phyloP scores from a whole-genome alignment of 176 grass and related monocot species.

The Musa acuminata region DNA sequence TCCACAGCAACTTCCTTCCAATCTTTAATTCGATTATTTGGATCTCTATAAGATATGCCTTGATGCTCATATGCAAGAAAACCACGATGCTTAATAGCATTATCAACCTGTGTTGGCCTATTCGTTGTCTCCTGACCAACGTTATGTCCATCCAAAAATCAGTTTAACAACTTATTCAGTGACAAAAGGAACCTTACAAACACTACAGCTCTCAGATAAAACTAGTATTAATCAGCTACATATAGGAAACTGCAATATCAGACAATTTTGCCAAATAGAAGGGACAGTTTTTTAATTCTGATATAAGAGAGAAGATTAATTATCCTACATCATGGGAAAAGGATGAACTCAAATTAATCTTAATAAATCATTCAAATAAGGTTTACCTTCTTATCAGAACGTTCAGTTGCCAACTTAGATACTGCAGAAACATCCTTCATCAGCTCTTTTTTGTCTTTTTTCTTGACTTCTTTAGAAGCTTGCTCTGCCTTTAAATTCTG shows the following conservation, averaged over 20 bases:
- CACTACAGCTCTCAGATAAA: neutral
- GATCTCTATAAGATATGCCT: conserved; percentile 78
- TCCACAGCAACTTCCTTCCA: conserved; percentile 91
- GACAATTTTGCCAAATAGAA: neutral
- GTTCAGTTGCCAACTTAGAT: conserved; percentile 37
- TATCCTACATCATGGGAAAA: neutral
- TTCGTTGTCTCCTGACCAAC: conserved; percentile 15
- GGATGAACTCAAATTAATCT: neutral
- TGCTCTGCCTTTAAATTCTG: conserved; percentile 46
- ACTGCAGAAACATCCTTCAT: conserved; percentile 23
- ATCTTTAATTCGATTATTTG: conserved; percentile 57
- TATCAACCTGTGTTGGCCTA: conserved; percentile 51
- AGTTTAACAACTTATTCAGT: neutral
- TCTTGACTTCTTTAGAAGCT: conserved; percentile 29
- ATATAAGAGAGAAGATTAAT: neutral
- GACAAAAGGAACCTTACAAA: neutral
- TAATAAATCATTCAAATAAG: no score
- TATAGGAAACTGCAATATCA: neutral
- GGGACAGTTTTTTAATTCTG: neutral
- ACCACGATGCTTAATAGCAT: conserved; percentile 66
- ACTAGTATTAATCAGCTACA: neutral
- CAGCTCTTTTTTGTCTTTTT: conserved; percentile 4
- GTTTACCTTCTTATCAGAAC: conserved; percentile 47
- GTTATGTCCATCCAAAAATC: conserved; percentile 38
- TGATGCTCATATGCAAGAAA: conserved; percentile 83